phyloP scores from a whole-genome alignment of 2,329 filamentous ascomycete species.

The Diplodia sapinea region DNA sequence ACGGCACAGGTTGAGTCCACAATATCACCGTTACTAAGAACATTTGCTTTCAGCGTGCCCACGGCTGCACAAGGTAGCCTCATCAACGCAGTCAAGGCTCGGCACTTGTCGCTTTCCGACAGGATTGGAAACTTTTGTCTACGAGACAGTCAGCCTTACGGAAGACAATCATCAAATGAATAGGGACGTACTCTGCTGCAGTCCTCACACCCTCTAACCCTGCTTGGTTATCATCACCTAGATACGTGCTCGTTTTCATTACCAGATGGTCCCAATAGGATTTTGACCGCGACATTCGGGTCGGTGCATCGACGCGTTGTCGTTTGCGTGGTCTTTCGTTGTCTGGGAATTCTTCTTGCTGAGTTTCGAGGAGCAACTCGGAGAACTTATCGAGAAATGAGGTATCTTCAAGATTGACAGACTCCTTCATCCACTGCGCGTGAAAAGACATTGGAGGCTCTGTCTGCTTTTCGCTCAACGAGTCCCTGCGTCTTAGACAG shows the following conservation, averaged over 20 bases:
- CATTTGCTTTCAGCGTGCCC: slow-evolving; percentile 9
- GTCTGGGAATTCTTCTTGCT: slow-evolving; percentile 20
- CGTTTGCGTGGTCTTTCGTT: slow-evolving; percentile 24
- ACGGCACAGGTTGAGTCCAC: slow-evolving; percentile 10
- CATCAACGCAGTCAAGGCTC: slow-evolving; percentile 12
- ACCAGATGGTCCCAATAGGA: slow-evolving; percentile 16
- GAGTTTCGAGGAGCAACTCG: slow-evolving; percentile 8
- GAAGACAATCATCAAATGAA: background rate
- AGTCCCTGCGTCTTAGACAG: background rate
- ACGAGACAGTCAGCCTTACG: background rate
- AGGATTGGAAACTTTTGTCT: slow-evolving; percentile 1
- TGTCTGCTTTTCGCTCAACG: background rate
- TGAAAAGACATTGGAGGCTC: background rate
- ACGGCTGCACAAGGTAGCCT: slow-evolving; percentile 28
- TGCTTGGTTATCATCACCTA: background rate
- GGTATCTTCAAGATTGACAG: slow-evolving; percentile 4
- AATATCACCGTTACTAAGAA: slow-evolving; percentile 20
- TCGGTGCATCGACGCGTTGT: slow-evolving; percentile 4
- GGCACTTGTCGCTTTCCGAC: slow-evolving; percentile 12
- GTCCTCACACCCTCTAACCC: background rate
- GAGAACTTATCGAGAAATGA: slow-evolving; percentile 13
- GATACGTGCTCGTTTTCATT: background rate
- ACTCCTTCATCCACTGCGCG: background rate
- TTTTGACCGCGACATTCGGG: background rate
- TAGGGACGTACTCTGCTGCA: slow-evolving; percentile 4